phyloP scores from a whole-genome alignment of 257 asterid species.

The Petunia axillaris region DNA sequence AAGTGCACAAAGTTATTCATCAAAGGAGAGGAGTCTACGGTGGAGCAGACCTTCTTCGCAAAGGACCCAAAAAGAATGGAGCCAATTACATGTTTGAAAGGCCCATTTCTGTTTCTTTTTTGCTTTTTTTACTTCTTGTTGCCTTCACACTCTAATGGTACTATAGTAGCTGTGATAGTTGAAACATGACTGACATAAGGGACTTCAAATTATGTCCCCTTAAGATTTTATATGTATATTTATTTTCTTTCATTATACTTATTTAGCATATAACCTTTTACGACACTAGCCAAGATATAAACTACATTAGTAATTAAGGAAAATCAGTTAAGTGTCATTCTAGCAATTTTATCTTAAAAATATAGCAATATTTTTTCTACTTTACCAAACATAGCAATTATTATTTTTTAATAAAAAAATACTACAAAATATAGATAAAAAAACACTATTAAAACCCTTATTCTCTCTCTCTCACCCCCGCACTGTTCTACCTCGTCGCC shows the following conservation, averaged over 20 bases:
- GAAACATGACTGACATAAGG: not conserved
- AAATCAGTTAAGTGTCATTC: too few relatives aligned
- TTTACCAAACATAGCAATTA: too few relatives aligned
- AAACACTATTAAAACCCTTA: too few relatives aligned
- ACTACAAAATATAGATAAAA: too few relatives aligned
- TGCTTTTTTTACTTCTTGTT: not conserved
- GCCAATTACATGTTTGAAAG: not conserved
- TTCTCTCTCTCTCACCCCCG: too few relatives aligned
- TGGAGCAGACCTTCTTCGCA: conserved; percentile 22
- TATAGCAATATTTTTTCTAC: too few relatives aligned
- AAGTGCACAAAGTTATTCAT: not conserved
- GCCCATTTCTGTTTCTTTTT: not conserved
- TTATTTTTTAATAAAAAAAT: too few relatives aligned
- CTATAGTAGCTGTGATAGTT: not conserved
- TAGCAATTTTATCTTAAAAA: too few relatives aligned
- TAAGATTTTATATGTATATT: not conserved
- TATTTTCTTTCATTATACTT: not conserved
- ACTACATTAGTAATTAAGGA: too few relatives aligned
- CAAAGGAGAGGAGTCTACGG: conserved; percentile 16
- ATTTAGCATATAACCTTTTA: not conserved
- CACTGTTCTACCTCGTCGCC: too few relatives aligned
- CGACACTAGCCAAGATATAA: too few relatives aligned
- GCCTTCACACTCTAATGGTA: not conserved
- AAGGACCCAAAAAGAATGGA: not conserved
- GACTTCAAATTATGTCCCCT: not conserved